Base-by-base conservation (phyloP, 1,284 basidiomycete genomes). In the Ustilago sp. region DNA sequence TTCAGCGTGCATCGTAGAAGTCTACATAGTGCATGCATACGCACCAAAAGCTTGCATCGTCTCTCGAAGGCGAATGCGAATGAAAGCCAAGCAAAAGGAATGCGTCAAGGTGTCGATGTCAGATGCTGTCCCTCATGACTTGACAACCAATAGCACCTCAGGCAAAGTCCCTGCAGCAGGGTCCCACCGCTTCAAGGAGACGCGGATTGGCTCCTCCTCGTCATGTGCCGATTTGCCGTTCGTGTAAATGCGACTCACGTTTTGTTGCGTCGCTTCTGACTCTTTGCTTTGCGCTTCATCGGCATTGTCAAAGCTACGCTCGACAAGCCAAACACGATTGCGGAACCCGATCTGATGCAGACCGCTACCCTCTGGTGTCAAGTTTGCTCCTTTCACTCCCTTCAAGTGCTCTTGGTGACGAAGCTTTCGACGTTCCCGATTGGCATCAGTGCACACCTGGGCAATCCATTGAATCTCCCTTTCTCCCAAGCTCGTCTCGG, bases 311-410 rank as follows among this genome's bases (percentile, higher is more conserved):
- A 77, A 66, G 17, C 23, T 45, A 15, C 68, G 63, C 41, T 80
- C 68, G 15, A 84, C 71, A n/a, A 79, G 68, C 82, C 82, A 83
- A 41, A 85, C 81, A 11, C 81, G 79, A 62, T 85, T 83, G 11
- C 80, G 71, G 62, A 83, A 83, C 0, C 83, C 83, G 45, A 85
- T 74, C 59, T 84, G 82, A 31, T 63, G 57, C 32, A 85, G 59
- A 9, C 70, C 65, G 34, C 48, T 68, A 2, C 75, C 73, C 17
- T 56, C 59, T 13, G 15, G 5, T 52, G 57, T 17, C 63, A 55
- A 28, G 31, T 19, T 41, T 6, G 8, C 53, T 3, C 34, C 35
- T 32, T 19, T 0, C 2, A 8, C 51, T 3, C 53, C 53, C 36
- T 63, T 56, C 23, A 57, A 17, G 19, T 59, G 47, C 35, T 52